A percentile compares a stretch with the other conserved stretches of the same genome.
phyloP scores from a whole-genome alignment of 2,329 filamentous ascomycete genomes.

The Hyphodiscus sp. region DNA sequence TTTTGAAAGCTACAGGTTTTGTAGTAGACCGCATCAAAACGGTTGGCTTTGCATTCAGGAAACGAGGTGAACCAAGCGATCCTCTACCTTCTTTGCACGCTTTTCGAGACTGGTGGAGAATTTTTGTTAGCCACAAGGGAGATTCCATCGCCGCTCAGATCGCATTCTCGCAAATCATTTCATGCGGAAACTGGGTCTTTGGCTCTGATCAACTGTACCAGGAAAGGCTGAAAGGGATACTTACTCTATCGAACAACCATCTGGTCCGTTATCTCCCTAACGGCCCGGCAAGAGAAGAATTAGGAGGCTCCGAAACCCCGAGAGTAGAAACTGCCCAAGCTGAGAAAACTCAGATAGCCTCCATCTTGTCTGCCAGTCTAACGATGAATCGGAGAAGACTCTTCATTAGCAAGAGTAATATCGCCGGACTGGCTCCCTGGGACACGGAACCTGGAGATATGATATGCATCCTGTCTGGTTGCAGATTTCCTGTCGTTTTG shows the following conservation, averaged over 20 bases:
- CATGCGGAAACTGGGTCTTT: slow-evolving; percentile 22
- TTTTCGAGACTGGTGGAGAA: slow-evolving; percentile 25
- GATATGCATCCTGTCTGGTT: slow-evolving; percentile 22
- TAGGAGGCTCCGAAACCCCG: neutral
- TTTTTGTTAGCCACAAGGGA: slow-evolving; percentile 10
- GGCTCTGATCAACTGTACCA: slow-evolving; percentile 10
- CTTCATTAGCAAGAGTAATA: slow-evolving; percentile 7
- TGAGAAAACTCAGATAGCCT: slow-evolving; percentile 12
- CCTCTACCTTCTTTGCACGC: slow-evolving; percentile 10
- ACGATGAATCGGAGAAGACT: slow-evolving; percentile 22
- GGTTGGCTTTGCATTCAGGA: slow-evolving; percentile 13
- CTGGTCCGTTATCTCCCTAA: neutral
- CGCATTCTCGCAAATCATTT: slow-evolving; percentile 17
- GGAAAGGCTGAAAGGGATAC: slow-evolving; percentile 16
- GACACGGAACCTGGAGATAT: slow-evolving; percentile 16
- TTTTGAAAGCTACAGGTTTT: slow-evolving; percentile 15
- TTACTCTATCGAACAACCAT: slow-evolving; percentile 6
- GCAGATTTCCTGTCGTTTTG: slow-evolving; percentile 23
- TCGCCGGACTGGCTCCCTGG: slow-evolving; percentile 19
- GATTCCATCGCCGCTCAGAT: slow-evolving; percentile 10
- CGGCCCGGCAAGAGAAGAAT: neutral
- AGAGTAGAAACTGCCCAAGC: slow-evolving; percentile 3
- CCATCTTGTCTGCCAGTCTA: slow-evolving; percentile 16
- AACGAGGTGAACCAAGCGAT: slow-evolving; percentile 11
- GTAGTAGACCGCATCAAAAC: slow-evolving; percentile 18